Percentiles rank a stretch among this genome's conserved stretches.
Conservation (phyloP, 768 basidiomycete genomes). For the Mycena amicta region DNA sequence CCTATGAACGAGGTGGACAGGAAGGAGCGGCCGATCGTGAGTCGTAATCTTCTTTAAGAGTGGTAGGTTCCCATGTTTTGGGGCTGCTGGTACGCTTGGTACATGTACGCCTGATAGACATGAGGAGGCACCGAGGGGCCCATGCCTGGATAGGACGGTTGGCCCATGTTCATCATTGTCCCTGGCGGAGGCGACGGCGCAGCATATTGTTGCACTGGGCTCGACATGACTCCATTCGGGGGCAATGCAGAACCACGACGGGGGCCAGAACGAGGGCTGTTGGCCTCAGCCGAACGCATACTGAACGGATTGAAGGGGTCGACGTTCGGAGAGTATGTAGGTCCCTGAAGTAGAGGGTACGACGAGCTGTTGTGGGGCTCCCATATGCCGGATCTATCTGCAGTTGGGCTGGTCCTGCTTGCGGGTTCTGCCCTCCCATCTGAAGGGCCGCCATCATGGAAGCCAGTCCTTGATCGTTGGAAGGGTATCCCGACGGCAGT, state of each 20-base stretch:
- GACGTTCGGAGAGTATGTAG: constrained; percentile 41
- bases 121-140: constrained; percentile 64
- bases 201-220: constrained; percentile 52
- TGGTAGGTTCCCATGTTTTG: constrained; percentile 81
- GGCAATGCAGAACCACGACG: constrained; percentile 55
- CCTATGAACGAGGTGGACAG: constrained; percentile 22
- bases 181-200: constrained; percentile 66
- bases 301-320: constrained; percentile 57
- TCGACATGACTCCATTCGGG: constrained; percentile 49
- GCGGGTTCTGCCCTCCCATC: constrained; percentile 87
- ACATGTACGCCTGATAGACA: constrained; percentile 82
- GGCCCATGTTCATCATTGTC: constrained; percentile 63
- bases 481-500: constrained; percentile 76
- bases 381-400: constrained; percentile 70
- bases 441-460: constrained; percentile 93
- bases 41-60: constrained; percentile 38
- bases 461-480: constrained; percentile 82
- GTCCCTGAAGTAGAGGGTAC: constrained; percentile 36
- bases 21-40: constrained; percentile 35
- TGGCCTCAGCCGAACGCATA: constrained; percentile 47
- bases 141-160: constrained; percentile 65
- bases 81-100: constrained; percentile 74
- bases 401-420: constrained; percentile 74
- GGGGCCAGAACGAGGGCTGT: constrained; percentile 48
- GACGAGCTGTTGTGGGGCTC: constrained; percentile 38